Evolutionary conservation across 768 basidiomycete genomes (phyloP).

Genomic region (Tulasnella sp.): DNA sequence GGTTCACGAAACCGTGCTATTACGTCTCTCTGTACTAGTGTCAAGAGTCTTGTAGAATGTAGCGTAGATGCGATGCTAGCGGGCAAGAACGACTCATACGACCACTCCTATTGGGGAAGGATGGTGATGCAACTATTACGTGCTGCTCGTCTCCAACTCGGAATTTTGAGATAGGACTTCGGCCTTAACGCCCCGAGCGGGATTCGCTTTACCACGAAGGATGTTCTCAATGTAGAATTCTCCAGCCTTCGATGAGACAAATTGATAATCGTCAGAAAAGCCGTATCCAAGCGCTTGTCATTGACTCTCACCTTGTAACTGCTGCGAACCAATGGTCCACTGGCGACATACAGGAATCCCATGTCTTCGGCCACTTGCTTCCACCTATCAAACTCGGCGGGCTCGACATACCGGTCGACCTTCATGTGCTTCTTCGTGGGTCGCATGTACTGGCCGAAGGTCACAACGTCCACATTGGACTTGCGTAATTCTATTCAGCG

Average conservation of each 20-base stretch:
- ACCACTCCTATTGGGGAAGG: not conserved
- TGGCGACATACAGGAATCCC: slow-evolving; percentile 96
- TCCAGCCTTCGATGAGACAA: slow-evolving; percentile 56
- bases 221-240: slow-evolving; percentile 95
- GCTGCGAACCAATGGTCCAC: slow-evolving; percentile 90
- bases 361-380: slow-evolving; percentile 81
- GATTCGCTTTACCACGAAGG: slow-evolving; percentile 47
- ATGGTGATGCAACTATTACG: not conserved
- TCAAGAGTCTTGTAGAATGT: not conserved
- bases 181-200: not conserved
- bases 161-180: not conserved
- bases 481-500: slow-evolving; percentile 65
- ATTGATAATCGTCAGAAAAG: slow-evolving; percentile 16
- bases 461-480: slow-evolving; percentile 89
- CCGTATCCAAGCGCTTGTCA: not conserved
- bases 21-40: not conserved
- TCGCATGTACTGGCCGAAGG: slow-evolving; percentile 99
- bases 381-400: slow-evolving; percentile 89
- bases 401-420: slow-evolving; percentile 91
- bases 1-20: not conserved
- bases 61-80: not conserved
- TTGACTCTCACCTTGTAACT: slow-evolving; percentile 77
- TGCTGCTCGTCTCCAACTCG: not conserved
- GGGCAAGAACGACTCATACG: not conserved
- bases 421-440: slow-evolving; percentile 99